Evolutionary conservation across 257 asterid species (phyloP).

Genomic region (Handroanthus guayacan): DNA sequence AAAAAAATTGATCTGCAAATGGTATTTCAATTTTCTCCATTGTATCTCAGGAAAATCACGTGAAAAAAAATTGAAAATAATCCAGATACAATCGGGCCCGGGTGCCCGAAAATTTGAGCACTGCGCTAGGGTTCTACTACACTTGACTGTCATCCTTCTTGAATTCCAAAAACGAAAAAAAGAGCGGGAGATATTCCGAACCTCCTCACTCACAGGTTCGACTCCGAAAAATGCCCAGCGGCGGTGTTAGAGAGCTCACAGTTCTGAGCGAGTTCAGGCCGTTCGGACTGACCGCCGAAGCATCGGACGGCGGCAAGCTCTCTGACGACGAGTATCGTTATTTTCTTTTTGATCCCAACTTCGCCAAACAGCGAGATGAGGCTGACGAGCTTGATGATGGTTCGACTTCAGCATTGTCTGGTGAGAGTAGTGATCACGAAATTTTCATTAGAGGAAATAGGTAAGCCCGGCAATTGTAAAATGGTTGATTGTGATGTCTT

Average conservation of each 20-base stretch:
- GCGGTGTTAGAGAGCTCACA: constrained; percentile 74
- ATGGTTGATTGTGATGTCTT: not conserved
- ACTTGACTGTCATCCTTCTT: too few species aligned
- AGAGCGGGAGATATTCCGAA: constrained; percentile 49
- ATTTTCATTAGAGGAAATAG: constrained; percentile 78
- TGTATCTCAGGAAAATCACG: too few species aligned
- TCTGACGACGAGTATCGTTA: constrained; percentile 58
- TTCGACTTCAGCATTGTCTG: constrained; percentile 42
- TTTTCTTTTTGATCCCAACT: constrained; percentile 73
- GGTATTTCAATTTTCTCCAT: too few species aligned
- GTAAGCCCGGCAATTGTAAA: constrained; percentile 33
- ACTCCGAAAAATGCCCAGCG: constrained; percentile 51
- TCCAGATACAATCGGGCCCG: not conserved
- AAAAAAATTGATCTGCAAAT: too few species aligned
- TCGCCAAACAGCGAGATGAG: constrained; percentile 60
- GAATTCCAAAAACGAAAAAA: constrained; percentile 21
- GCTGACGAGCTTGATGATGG: constrained; percentile 48
- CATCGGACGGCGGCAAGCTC: constrained; percentile 67
- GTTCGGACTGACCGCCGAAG: constrained; percentile 78
- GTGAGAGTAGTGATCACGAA: constrained; percentile 76
- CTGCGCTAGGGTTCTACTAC: constrained; percentile 33
- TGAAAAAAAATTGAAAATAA: too few species aligned
- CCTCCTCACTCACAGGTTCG: constrained; percentile 25
- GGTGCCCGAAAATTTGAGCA: not conserved
- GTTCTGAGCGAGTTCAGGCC: constrained; percentile 75